A percentile compares a stretch with the other conserved stretches of the same genome.
Conservation (phyloP, 1,284 basidiomycete species). For the Microbotryum scabiosae region DNA sequence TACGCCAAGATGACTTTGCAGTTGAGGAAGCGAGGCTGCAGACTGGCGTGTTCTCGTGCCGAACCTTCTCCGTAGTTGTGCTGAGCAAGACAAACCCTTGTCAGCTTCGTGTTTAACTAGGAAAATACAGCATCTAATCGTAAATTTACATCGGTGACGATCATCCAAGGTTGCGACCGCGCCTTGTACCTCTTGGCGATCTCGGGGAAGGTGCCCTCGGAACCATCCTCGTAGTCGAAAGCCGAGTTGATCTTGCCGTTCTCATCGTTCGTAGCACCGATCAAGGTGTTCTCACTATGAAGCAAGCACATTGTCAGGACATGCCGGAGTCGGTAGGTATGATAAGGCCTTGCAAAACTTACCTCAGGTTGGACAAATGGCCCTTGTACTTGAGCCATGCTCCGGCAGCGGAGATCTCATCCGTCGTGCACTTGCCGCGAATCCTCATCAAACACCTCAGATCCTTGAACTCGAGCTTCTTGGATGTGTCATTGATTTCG, state of each 20-base stretch:
- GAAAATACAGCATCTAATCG: neutral
- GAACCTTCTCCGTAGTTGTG: constrained; percentile 85
- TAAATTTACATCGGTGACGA: constrained; percentile 64
- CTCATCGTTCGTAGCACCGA: constrained; percentile 85
- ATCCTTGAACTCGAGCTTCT: constrained; percentile 63
- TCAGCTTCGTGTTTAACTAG: neutral
- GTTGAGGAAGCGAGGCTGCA: constrained; percentile 93
- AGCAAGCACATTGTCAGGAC: neutral
- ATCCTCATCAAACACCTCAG: constrained; percentile 72
- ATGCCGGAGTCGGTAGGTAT: neutral
- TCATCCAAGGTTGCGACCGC: constrained; percentile 77
- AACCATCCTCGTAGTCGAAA: constrained; percentile 52
- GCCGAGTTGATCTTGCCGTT: constrained; percentile 75
- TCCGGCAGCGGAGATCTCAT: constrained; percentile 92
- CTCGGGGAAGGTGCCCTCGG: constrained; percentile 72
- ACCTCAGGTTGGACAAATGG: constrained; percentile 35
- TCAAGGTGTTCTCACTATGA: constrained; percentile 39
- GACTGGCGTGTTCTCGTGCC: constrained; percentile 93
- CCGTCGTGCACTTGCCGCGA: constrained; percentile 95
- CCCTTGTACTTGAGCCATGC: constrained; percentile 97
- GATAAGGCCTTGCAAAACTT: neutral
- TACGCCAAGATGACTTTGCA: constrained; percentile 45
- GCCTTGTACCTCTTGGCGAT: constrained; percentile 80
- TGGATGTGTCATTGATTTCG: constrained; percentile 46
- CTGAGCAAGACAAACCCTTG: neutral